Evolutionary conservation across 2,329 filamentous ascomycete species (phyloP), one percentile per base, ranked within the genome.

Genomic region (Mycosphaerella sp.): DNA sequence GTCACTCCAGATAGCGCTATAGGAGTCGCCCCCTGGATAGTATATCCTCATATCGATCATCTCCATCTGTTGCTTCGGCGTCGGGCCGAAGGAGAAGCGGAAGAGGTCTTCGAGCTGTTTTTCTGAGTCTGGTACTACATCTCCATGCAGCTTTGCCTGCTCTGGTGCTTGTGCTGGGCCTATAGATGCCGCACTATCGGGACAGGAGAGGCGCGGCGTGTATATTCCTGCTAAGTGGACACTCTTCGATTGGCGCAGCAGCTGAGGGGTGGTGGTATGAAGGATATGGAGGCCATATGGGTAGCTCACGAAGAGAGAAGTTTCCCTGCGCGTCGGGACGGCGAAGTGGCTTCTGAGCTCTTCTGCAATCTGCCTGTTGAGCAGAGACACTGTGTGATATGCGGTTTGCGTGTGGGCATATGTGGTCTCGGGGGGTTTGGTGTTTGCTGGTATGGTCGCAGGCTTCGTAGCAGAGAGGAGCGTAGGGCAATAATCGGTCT

Each of bases 141-240:
- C 50, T 50, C 59, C 59, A 34, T 65, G 41, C 61, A 60, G 14
- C 14, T 48, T 54, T 48, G 39, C 48, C 11, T 54, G 55, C 4
- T 45, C 38, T 14, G 48, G 48, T 8, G 34, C 46, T 6, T 41
- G 36, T 12, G 29, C 43, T 26, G 43, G 34, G 14, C 54, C 55
- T 38, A 61, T 29, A 48, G 55, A 57, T 12, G 62, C 62, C 23
- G 60, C 60, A 11, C 59, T 58, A 5, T 56, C 23, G 8, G 60
- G 53, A 34, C 34, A 56, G 56, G 54, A 64, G 14, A 49, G 47
- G 8, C 48, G 54, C 17, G 63, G 58, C 7, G 55, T 60, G 58
- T 72, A 74, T 49, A 67, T 65, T 32, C 73, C 73, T 10, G 70
- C 69, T 9, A 76, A 65, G 56, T 73, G 70, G 9, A 76, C 62